Percentiles rank a stretch among this genome's conserved stretches.
These are phyloP conservation scores for Arctostaphylos glauca DNA, from an alignment of 148 eudicot genomes.

Conservation along the genomic window DNA sequence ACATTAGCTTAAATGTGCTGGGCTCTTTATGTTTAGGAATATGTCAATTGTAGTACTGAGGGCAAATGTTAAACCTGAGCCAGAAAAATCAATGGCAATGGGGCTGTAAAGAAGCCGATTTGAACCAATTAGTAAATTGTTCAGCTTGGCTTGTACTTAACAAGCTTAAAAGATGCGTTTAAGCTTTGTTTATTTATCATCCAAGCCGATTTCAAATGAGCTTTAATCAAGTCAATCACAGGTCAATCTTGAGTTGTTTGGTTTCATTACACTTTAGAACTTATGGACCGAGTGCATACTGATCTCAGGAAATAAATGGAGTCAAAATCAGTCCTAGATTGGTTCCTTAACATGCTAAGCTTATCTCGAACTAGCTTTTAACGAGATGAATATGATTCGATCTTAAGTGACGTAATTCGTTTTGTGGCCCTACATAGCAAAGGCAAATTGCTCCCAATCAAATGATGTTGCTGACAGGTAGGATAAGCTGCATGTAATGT, in stretches of 20 bases:
- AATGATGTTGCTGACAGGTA: background rate
- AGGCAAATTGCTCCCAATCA: background rate
- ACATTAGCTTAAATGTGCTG: background rate
- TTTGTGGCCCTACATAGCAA: background rate
- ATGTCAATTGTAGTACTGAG: background rate
- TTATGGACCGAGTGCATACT: background rate
- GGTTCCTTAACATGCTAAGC: background rate
- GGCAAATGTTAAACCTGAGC: background rate
- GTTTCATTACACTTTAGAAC: background rate
- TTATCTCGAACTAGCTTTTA: background rate
- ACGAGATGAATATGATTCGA: background rate
- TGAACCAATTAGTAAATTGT: background rate
- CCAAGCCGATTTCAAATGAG: background rate
- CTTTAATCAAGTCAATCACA: background rate
- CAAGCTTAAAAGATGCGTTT: background rate
- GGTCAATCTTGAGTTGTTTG: background rate
- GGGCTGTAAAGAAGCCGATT: background rate
- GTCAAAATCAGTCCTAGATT: background rate
- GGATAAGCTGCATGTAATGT: background rate
- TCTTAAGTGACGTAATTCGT: background rate
- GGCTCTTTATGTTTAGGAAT: background rate
- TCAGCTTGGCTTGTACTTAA: background rate
- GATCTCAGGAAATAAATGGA: background rate
- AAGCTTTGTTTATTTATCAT: background rate
- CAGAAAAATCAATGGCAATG: background rate